A percentile compares a stretch with the other conserved stretches of the same genome.
Conservation (phyloP, 805 yeast genomes). For the Ogataea dorogensis region DNA sequence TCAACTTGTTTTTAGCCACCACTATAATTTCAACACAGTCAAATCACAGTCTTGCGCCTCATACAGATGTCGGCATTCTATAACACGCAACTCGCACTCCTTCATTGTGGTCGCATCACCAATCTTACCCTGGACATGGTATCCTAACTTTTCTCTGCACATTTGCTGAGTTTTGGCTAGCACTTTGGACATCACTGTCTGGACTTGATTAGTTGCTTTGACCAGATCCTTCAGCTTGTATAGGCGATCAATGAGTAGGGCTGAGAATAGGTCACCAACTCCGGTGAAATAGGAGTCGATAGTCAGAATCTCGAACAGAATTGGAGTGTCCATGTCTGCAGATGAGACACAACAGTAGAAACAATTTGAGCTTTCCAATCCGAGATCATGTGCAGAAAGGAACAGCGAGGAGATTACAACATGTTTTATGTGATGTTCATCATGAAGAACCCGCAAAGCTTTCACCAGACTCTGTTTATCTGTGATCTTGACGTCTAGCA, state of each 20-base stretch:
- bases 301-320: slow-evolving; percentile 51
- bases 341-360: slow-evolving; percentile 49
- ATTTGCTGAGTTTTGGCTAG: slow-evolving; percentile 45
- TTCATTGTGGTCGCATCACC: slow-evolving; percentile 62
- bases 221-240: slow-evolving; percentile 30
- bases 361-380: slow-evolving; percentile 17
- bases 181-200: slow-evolving; percentile 54
- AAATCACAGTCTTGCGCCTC: slow-evolving; percentile 10
- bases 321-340: slow-evolving; percentile 18
- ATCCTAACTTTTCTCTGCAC: slow-evolving; percentile 38
- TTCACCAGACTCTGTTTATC: slow-evolving; percentile 37
- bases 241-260: slow-evolving; percentile 66
- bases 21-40: slow-evolving; percentile 3
- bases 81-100: slow-evolving; percentile 66
- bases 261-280: slow-evolving; percentile 89
- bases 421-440: slow-evolving; percentile 46
- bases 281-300: slow-evolving; percentile 88
- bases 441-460: slow-evolving; percentile 52
- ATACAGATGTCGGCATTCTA: slow-evolving; percentile 52
- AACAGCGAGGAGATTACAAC: slow-evolving; percentile 67
- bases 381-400: slow-evolving; percentile 21
- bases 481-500: slow-evolving; percentile 43
- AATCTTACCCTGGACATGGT: slow-evolving; percentile 45
- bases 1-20: slow-evolving; percentile 4
- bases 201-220: slow-evolving; percentile 50